phyloP scores from a whole-genome alignment of 2,329 filamentous ascomycete genomes.

The Aspergillus ibericus region DNA sequence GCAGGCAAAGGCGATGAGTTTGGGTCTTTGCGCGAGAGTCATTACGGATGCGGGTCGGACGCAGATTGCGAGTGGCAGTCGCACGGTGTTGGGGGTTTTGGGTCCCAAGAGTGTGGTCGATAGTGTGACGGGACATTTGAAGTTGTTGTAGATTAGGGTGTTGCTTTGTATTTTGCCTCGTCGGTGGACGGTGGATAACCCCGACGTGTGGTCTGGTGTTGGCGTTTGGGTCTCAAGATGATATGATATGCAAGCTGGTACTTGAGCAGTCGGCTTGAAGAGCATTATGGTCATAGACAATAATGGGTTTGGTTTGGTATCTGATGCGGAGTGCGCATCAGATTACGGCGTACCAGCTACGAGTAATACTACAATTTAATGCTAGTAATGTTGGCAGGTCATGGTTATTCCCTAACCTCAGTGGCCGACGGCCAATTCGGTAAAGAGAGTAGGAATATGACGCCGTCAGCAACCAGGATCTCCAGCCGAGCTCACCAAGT shows the following conservation, averaged over 20 bases:
- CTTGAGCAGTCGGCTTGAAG: too few species aligned
- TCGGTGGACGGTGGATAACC: neutral
- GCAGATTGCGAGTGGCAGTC: constrained; percentile 90
- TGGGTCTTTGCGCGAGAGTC: constrained; percentile 84
- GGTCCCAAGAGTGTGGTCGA: constrained; percentile 87
- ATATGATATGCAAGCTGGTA: too few species aligned
- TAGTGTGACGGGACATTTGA: constrained; percentile 78
- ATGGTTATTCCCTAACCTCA: constrained; percentile 94
- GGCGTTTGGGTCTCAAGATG: too few species aligned
- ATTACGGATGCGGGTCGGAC: constrained; percentile 96
- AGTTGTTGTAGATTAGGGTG: constrained; percentile 63
- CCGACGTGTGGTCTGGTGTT: neutral
- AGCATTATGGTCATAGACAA: neutral
- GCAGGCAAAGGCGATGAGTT: constrained; percentile 74
- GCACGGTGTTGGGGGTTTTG: constrained; percentile 82
- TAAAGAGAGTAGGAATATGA: constrained; percentile 89
- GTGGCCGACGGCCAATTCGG: constrained; percentile 77
- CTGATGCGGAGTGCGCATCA: too few species aligned
- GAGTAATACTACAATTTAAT: neutral
- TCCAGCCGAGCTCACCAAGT: constrained; percentile 66
- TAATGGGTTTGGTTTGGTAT: neutral
- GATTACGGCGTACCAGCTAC: neutral
- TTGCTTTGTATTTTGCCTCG: constrained; percentile 8
- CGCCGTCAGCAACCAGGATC: constrained; percentile 57
- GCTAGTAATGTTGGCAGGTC: constrained; percentile 63